Evolutionary conservation across 2,329 filamentous ascomycete species (phyloP).

Genomic region (Alternaria sp.): DNA sequence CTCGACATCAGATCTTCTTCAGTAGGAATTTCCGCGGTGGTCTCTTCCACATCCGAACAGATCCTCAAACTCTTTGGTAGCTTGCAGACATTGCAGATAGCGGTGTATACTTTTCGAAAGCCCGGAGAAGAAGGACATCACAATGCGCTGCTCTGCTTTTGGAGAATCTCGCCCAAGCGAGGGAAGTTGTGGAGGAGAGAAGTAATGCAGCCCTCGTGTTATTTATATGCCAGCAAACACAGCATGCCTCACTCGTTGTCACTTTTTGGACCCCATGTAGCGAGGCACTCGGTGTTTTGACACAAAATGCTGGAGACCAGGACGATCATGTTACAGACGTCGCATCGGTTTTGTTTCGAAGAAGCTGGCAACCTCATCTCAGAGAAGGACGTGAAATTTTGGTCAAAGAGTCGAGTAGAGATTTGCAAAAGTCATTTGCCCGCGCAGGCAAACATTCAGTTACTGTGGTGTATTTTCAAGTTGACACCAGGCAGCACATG

Average conservation of each 20-base stretch:
- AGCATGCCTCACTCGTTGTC: accelerated
- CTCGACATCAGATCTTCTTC: not conserved
- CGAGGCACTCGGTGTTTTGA: not conserved
- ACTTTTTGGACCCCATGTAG: not conserved
- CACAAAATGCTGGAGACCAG: not conserved
- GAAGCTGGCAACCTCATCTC: too few relatives aligned
- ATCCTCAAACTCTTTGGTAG: not conserved
- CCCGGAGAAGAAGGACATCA: too few relatives aligned
- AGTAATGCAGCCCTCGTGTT: accelerated
- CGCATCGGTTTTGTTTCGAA: not conserved
- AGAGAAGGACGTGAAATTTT: too few relatives aligned
- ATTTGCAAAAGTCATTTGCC: accelerated
- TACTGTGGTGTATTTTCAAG: too few relatives aligned
- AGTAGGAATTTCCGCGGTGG: not conserved
- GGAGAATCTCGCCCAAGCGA: not conserved
- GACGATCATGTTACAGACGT: too few relatives aligned
- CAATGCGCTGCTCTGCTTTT: too few relatives aligned
- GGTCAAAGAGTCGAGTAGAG: not conserved
- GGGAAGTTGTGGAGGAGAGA: not conserved
- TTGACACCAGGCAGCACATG: not conserved
- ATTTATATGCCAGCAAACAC: not conserved
- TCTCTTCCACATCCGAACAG: not conserved
- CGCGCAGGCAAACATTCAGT: not conserved
- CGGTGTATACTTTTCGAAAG: not conserved
- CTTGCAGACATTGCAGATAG: not conserved